Conservation (phyloP, 1,284 basidiomycete species). For the Tilletia setariae region DNA sequence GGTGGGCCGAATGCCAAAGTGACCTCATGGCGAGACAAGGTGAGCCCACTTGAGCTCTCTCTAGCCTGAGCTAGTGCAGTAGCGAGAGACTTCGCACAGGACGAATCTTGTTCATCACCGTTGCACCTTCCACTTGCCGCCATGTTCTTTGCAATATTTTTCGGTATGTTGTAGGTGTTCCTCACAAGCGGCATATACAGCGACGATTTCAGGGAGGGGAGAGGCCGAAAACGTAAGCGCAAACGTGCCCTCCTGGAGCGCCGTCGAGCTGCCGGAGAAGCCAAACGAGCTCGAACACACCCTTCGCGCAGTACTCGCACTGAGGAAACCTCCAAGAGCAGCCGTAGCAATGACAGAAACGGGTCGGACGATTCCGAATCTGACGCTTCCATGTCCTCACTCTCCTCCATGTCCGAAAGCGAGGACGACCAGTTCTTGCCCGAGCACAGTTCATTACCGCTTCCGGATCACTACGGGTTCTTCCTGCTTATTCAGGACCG, state of each 20-base stretch:
- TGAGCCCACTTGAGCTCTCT: not conserved
- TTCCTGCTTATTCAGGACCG: conserved; percentile 33
- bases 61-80: too few relatives aligned
- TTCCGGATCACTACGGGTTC: conserved; percentile 33
- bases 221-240: conserved; percentile 9
- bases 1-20: not conserved
- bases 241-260: conserved; percentile 1
- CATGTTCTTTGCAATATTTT: not conserved
- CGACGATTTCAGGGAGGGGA: conserved; percentile 5
- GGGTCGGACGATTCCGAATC: not conserved
- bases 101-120: too few relatives aligned
- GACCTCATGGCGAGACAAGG: conserved; percentile 3
- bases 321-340: too few relatives aligned
- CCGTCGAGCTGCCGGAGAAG: not conserved
- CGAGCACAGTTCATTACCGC: conserved; percentile 17
- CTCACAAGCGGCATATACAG: conserved; percentile 12
- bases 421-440: conserved; percentile 3
- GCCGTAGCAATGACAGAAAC: not conserved
- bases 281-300: not conserved
- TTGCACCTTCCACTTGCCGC: too few relatives aligned
- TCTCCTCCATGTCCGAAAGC: not conserved
- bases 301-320: not conserved
- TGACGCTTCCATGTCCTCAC: not conserved
- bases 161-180: not conserved
- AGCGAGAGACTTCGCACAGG: too few relatives aligned